Percentiles rank a stretch among this genome's conserved stretches.
These are phyloP conservation scores for Terfezia boudieri DNA, from an alignment of 495 filamentous ascomycete species.

Conservation along the genomic window DNA sequence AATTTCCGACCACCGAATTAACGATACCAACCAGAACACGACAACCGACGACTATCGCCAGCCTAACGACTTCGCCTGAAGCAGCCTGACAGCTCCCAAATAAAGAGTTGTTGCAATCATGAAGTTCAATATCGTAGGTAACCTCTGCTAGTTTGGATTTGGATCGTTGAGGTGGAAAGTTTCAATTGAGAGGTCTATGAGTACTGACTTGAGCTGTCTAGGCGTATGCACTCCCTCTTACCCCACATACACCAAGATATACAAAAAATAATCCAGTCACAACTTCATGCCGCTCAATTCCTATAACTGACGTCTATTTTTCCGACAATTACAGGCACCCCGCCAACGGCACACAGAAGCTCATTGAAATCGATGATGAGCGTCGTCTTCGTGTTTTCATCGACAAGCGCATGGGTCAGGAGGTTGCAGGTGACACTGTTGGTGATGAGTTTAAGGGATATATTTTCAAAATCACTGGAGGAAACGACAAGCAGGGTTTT, in stretches of 20 bases:
- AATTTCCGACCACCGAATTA: neutral
- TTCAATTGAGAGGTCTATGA: slow-evolving; percentile 2
- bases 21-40: neutral
- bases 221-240: slow-evolving; percentile 14
- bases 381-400: slow-evolving; percentile 71
- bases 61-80: neutral
- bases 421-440: slow-evolving; percentile 81
- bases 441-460: slow-evolving; percentile 99
- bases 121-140: slow-evolving; percentile 19
- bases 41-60: neutral
- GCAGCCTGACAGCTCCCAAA: neutral
- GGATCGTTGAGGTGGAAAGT: slow-evolving; percentile 1
- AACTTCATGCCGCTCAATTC: no score
- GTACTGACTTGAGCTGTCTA: neutral
- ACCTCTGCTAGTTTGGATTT: neutral
- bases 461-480: slow-evolving; percentile 92
- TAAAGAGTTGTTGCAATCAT: slow-evolving; percentile 6
- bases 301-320: slow-evolving; percentile 4
- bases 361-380: slow-evolving; percentile 97
- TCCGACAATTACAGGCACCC: slow-evolving; percentile 27
- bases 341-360: slow-evolving; percentile 96
- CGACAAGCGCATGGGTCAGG: slow-evolving; percentile 89
- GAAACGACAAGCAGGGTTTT: slow-evolving; percentile 99
- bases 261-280: neutral
- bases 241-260: neutral